Evolutionary conservation across 1,139 yeast species (phyloP).

Genomic region (Taiozyma sp.): DNA sequence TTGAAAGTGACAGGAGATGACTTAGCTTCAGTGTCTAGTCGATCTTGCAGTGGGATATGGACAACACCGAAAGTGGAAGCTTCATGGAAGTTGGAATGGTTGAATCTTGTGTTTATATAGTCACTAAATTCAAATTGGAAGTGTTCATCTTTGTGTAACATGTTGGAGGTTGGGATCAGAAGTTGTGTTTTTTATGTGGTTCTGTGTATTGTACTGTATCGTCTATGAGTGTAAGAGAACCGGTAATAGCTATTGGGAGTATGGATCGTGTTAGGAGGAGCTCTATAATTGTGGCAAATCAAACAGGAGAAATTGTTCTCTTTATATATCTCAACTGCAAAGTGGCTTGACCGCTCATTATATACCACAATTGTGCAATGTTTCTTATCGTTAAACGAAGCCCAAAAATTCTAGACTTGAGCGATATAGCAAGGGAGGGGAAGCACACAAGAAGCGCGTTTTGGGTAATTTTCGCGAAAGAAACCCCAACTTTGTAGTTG

Average conservation of each 20-base stretch:
- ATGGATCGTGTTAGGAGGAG: not conserved
- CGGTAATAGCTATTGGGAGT: not conserved
- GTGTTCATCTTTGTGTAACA: conserved; percentile 13
- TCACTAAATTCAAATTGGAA: conserved; percentile 13
- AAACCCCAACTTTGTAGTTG: too few relatives aligned
- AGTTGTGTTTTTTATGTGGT: not conserved
- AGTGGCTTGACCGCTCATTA: too few relatives aligned
- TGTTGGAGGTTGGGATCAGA: not conserved
- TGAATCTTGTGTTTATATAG: conserved; percentile 9
- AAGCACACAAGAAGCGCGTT: too few relatives aligned
- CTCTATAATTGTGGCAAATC: too few relatives aligned
- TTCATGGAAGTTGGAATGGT: conserved; percentile 1
- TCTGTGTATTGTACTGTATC: too few relatives aligned
- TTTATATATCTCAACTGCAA: too few relatives aligned
- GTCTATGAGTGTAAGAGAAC: not conserved
- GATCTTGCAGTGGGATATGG: conserved; percentile 1
- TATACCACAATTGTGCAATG: too few relatives aligned
- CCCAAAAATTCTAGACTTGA: too few relatives aligned
- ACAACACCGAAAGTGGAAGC: not conserved
- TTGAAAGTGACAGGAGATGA: not conserved
- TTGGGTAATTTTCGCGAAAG: too few relatives aligned
- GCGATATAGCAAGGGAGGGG: too few relatives aligned
- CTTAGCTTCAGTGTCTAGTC: not conserved
- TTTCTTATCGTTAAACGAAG: too few relatives aligned
- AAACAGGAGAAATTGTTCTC: too few relatives aligned